A percentile compares a stretch with the other conserved stretches of the same genome.
Evolutionary conservation across 78 protist genomes (phyloP).

Genomic region (Creolimax fragrantissima): DNA sequence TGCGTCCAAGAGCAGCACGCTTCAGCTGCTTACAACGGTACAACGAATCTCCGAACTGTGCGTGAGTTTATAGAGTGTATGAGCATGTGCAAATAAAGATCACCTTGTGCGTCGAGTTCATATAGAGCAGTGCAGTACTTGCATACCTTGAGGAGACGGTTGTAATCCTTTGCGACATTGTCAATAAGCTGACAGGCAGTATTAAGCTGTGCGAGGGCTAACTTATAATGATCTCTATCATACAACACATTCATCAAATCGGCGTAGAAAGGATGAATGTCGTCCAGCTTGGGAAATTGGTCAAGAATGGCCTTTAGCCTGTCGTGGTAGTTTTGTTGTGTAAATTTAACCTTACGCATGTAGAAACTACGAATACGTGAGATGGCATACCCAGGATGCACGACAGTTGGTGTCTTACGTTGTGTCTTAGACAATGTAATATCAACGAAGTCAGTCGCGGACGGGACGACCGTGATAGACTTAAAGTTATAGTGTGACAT

Average conservation of each 20-base stretch:
- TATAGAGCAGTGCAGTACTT: too few relatives aligned
- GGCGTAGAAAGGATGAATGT: constrained; percentile 98
- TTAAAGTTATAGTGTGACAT: constrained; percentile 34
- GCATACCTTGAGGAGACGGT: constrained; percentile 90
- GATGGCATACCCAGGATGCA: constrained; percentile 78
- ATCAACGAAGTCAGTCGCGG: constrained; percentile 91
- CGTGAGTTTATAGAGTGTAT: too few relatives aligned
- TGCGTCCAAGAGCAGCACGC: constrained; percentile 96
- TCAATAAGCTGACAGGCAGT: constrained; percentile 61
- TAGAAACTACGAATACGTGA: constrained; percentile 89
- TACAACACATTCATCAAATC: constrained; percentile 96
- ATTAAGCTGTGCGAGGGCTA: constrained; percentile 95
- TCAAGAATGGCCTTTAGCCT: constrained; percentile 73
- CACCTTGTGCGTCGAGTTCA: too few relatives aligned
- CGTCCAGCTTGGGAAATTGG: constrained; percentile 96
- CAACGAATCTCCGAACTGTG: constrained; percentile 96
- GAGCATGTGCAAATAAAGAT: too few relatives aligned
- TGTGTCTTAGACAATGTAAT: constrained; percentile 90
- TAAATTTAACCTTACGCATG: constrained; percentile 92
- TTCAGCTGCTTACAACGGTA: constrained; percentile 98
- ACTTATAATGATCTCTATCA: constrained; percentile 97
- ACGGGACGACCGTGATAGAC: constrained; percentile 82
- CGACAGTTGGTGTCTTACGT: constrained; percentile 96
- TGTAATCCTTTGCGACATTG: constrained; percentile 87
- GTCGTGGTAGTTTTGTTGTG: constrained; percentile 83